These are phyloP conservation scores for Anisogramma anomala DNA, from an alignment of 2,329 filamentous ascomycete genomes.

Conservation along the genomic window DNA sequence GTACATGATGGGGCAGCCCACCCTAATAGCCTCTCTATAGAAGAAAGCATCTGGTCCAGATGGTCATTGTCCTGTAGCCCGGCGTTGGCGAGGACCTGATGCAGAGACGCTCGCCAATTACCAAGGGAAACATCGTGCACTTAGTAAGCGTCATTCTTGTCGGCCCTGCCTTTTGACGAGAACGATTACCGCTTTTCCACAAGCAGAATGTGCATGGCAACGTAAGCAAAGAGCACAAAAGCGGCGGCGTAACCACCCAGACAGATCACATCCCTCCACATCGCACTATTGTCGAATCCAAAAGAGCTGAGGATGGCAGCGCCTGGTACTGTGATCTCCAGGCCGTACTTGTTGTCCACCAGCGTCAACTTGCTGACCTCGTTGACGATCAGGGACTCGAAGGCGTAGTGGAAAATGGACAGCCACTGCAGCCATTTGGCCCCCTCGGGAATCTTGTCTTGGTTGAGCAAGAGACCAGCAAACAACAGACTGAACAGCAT, in stretches of 20 bases:
- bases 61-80: slow-evolving; percentile 4
- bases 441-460: slow-evolving; percentile 76
- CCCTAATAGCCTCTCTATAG: neutral
- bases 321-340: slow-evolving; percentile 92
- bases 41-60: slow-evolving; percentile 2
- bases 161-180: neutral
- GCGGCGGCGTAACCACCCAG: slow-evolving; percentile 69
- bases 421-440: slow-evolving; percentile 85
- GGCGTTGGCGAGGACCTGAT: neutral
- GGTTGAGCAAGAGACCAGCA: slow-evolving; percentile 85
- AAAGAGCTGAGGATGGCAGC: slow-evolving; percentile 90
- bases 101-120: neutral
- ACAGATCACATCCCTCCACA: slow-evolving; percentile 76
- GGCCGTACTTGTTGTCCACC: slow-evolving; percentile 86
- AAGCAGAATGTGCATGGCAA: slow-evolving; percentile 84
- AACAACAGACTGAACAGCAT: slow-evolving; percentile 97
- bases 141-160: neutral
- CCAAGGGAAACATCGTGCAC: slow-evolving; percentile 3
- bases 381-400: slow-evolving; percentile 93
- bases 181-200: slow-evolving; percentile 64
- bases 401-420: slow-evolving; percentile 96
- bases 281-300: slow-evolving; percentile 76
- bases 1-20: neutral
- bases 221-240: slow-evolving; percentile 82
- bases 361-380: slow-evolving; percentile 85